Base-by-base conservation (phyloP, 23 red algal species). In the Pyropia haitanensis region DNA sequence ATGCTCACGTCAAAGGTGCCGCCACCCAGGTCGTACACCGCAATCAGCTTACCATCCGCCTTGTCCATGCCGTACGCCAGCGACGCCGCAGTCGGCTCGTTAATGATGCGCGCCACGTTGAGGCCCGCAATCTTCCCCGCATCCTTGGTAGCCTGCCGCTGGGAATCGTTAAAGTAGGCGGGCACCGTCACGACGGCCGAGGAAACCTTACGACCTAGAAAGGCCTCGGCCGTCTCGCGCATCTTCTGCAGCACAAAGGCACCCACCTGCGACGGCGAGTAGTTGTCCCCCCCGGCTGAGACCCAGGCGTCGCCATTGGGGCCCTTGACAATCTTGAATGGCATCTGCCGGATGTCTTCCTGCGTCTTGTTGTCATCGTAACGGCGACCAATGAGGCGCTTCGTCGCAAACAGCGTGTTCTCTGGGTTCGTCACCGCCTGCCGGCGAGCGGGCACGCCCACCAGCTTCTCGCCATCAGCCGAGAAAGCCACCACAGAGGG, bases 1-100 rank as follows among this genome's bases (percentile, higher is more conserved):
- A 98, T 91, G 52, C 81, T 88, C 27, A 98, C 94, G 54, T 98
- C 94, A 70, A 98, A 98, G 21, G 94, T 98, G 51, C 94, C 94
- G 27, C 94, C 94, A 28, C 94, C 94, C 58, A 98, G 70, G 67
- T 98, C 94, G 71, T 98, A 98, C 4, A 98, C 94, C 26, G 94
- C 94, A 27, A 98, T 81, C 5, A 98, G 71, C 69, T 90, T 91
- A 44, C 92, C 92, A 26, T 95, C 90, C 1, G 79, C 86, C 60
- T 91, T 86, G 59, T 98, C 94, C 60, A 98, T 48, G 16, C 94
- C 94, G 61, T 98, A 98, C 53, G 86, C 94, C 33, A 98, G 61
- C 9, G 85, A 80, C 7, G 94, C 94, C 0, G 94, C 94, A 2
- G 94, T 98, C 17, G 94, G 94, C 63, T 98, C 94, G 56, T 98